Conservation (phyloP, 768 basidiomycete genomes). For the Multifurca ochricompacta region DNA sequence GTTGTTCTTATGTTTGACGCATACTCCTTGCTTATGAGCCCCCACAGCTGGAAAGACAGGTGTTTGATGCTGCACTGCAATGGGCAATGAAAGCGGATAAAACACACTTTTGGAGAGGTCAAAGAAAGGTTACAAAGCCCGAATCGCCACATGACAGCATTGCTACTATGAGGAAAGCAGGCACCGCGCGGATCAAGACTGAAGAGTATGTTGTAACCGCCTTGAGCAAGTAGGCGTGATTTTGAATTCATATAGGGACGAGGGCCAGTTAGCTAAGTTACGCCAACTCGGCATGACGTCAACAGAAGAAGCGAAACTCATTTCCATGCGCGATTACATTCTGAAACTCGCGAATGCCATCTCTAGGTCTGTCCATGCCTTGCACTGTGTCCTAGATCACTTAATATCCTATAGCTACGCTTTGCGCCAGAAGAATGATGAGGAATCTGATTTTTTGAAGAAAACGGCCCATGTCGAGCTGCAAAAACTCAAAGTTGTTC, state of each 20-base stretch:
- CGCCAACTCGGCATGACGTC: conserved; percentile 83
- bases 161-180: conserved; percentile 50
- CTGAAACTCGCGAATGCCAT: conserved; percentile 74
- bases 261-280: conserved; percentile 63
- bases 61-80: conserved; percentile 77
- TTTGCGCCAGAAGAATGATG: conserved; percentile 54
- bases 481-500: conserved; percentile 81
- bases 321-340: conserved; percentile 85
- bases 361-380: conserved; percentile 40
- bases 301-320: conserved; percentile 76
- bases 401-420: conserved; percentile 45
- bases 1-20: conserved; percentile 24
- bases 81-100: conserved; percentile 87
- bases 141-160: conserved; percentile 72
- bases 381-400: neutral
- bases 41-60: conserved; percentile 49
- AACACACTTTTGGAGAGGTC: conserved; percentile 68
- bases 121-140: conserved; percentile 40
- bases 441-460: conserved; percentile 56
- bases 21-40: neutral
- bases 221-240: neutral
- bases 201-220: conserved; percentile 69
- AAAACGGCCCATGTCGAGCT: conserved; percentile 65
- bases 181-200: conserved; percentile 45
- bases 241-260: conserved; percentile 49